Evolutionary conservation across 345 rosid species (phyloP), one percentile per base, ranked within the genome.

Genomic region (Corchorus olitorius): DNA sequence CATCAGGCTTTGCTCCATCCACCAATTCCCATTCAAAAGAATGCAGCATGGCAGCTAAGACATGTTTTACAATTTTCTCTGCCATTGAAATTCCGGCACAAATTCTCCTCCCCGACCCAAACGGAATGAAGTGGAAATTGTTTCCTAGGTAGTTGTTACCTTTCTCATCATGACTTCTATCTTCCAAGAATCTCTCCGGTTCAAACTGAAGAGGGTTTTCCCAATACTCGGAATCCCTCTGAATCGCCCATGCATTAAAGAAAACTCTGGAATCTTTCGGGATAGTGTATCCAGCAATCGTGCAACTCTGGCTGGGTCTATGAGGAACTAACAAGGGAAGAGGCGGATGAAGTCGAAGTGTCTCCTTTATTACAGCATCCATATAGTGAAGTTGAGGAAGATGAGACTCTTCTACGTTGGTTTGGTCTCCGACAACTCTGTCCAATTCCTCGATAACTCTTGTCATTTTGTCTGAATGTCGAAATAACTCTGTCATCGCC

Each of bases 61-160:
- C 27, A 16, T 20, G 35, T 12, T 6, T 49, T 4, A 48, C 1
- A 73, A 75, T 72, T 34, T 16, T 83, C 14, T 83, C 82, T 0
- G 63, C 75, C 4, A 82, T 4, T 34, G 63, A 34, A 73, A 78
- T 54, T 16, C 85, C 76, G 6, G 58, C 59, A 19, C 73, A 78
- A 8, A 78, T 79, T 41, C 82, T 82, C 65, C 80, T 75, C 1
- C 77, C 67, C 0, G 82, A 78, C 49, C 78, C 78, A 69, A 77
- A 81, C 11, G 76, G 84, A 17, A 81, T 61, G 61, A 5, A 77
- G 13, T 53, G 68, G 53, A 77, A 74, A 64, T 70, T 53, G 55
- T 70, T 46, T 58, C 72, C 49, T 17, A 19, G n/a, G 5, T 64
- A 0, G 66, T 22, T 8, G 66, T 22, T 8, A 58, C 65, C 48